Base-by-base conservation (phyloP, 139 green algal species). In the Chlamydomonas applanata region DNA sequence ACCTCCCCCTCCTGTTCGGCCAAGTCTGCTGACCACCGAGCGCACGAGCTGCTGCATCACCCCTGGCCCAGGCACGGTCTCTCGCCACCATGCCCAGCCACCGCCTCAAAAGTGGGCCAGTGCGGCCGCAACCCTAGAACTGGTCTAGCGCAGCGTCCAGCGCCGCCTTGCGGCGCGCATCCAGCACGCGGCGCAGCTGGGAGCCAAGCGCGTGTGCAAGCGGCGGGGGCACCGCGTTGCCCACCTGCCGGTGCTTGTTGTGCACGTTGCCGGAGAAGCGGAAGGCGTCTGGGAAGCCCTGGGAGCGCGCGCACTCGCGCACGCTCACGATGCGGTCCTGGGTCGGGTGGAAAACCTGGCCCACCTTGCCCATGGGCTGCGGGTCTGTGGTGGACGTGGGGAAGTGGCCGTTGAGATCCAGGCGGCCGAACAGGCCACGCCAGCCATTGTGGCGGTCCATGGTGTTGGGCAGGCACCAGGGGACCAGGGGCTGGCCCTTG, bases 291-390 rank as follows among this genome's bases (percentile, higher is more conserved):
- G 93, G 93, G 84, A 97, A 97, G 49, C 93, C 91, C 86, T 95
- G 67, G 0, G 92, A 93, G n/a, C 94, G 80, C 14, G 94, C 95
- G 74, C 95, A 99, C 85, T 99, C 95, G 25, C 95, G 81, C 53
- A 99, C 95, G 1, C 81, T 91, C 44, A 99, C 92, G 73, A 99
- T 98, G 67, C 95, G 83, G 83, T 99, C 91, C 88, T 99, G 95
- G 11, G 90, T 79, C 1, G 94, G 94, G 83, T 98, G 94, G 85
- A 98, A 97, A 59, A 98, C 96, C 90, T 97, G 94, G 20, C 94
- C 94, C 68, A 95, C 92, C 84, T 98, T 98, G 85, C 95, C 95
- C 95, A 98, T 98, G 74, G 95, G 95, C 84, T 98, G 92, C 5
- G 95, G 95, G 84, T 98, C 95, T 24, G 95, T 98, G 72, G 93